A percentile compares a stretch with the other conserved stretches of the same genome.
Evolutionary conservation across 805 yeast genomes (phyloP).

Genomic region (Saccharomycopsis amapae): DNA sequence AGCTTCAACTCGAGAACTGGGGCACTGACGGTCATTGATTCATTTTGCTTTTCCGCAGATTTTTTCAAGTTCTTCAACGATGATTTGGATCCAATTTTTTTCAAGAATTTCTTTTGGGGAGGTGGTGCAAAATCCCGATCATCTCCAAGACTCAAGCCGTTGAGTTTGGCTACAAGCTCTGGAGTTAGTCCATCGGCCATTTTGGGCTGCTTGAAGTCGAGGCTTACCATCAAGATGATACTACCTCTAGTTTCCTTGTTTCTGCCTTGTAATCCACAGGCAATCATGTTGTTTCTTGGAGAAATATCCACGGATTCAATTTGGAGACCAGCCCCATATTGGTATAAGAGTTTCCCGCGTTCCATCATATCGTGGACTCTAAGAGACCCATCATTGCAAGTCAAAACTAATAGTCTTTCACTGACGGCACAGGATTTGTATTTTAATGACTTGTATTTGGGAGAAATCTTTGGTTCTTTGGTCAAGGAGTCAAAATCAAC

Average conservation of each 20-base stretch:
- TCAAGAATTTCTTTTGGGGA: constrained; percentile 1
- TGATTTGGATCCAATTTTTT: constrained; percentile 11
- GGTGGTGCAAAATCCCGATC: not conserved
- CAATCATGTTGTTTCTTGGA: constrained; percentile 54
- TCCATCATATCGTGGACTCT: constrained; percentile 55
- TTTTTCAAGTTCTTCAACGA: constrained; percentile 11
- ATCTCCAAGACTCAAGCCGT: not conserved
- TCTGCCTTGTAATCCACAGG: constrained; percentile 76
- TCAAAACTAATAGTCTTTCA: constrained; percentile 44
- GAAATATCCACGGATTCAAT: constrained; percentile 73
- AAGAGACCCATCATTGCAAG: constrained; percentile 65
- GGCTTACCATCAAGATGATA: constrained; percentile 14
- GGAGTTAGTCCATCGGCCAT: constrained; percentile 6
- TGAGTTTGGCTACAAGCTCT: constrained; percentile 5
- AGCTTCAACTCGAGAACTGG: constrained; percentile 20
- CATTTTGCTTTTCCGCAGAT: not conserved
- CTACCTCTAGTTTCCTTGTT: constrained; percentile 33
- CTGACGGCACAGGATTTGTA: constrained; percentile 25
- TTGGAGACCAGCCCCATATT: constrained; percentile 64
- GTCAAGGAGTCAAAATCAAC: constrained; percentile 34
- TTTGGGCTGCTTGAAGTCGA: constrained; percentile 4
- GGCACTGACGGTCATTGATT: not conserved
- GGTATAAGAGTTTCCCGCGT: constrained; percentile 57
- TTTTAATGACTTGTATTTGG: not conserved
- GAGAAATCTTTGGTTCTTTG: constrained; percentile 3